Conservation (phyloP, 495 filamentous ascomycete species). For the Penicillium maclennaniae region DNA sequence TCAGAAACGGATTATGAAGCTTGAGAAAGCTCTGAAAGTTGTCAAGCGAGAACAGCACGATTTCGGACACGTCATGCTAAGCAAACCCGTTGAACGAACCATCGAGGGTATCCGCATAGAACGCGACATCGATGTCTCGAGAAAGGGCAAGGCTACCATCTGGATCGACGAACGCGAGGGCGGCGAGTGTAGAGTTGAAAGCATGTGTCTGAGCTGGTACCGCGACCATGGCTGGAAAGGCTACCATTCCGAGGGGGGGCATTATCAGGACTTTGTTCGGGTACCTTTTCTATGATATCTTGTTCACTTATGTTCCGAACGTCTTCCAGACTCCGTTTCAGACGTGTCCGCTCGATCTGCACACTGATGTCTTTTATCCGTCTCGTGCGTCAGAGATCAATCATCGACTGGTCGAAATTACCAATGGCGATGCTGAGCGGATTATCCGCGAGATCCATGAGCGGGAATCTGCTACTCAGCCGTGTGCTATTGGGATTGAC, state of each 20-base stretch:
- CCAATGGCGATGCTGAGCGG: slow-evolving; percentile 64
- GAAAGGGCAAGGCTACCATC: slow-evolving; percentile 64
- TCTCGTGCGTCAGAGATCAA: slow-evolving; percentile 85
- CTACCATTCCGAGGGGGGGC: slow-evolving; percentile 86
- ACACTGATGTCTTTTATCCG: slow-evolving; percentile 91
- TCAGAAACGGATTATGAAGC: slow-evolving; percentile 85
- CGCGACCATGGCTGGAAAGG: slow-evolving; percentile 84
- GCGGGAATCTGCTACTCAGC: slow-evolving; percentile 60
- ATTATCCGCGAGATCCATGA: slow-evolving; percentile 65
- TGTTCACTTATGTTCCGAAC: slow-evolving; percentile 92
- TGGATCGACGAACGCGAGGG: slow-evolving; percentile 77
- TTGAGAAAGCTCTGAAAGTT: slow-evolving; percentile 81
- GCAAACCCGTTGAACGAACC: slow-evolving; percentile 67
- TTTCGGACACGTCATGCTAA: slow-evolving; percentile 78
- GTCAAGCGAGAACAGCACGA: slow-evolving; percentile 86
- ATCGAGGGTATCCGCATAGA: slow-evolving; percentile 76
- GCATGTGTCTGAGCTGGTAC: slow-evolving; percentile 88
- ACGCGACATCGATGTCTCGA: slow-evolving; percentile 36
- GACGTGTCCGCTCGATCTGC: slow-evolving; percentile 86
- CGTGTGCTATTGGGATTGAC: slow-evolving; percentile 84
- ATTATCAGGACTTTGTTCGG: slow-evolving; percentile 88
- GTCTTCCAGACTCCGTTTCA: slow-evolving; percentile 96
- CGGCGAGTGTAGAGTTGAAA: slow-evolving; percentile 78
- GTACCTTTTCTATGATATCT: slow-evolving; percentile 87
- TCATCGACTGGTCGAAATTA: slow-evolving; percentile 77